Base-by-base conservation (phyloP, 1,284 basidiomycete genomes). In the Mycena sp. region DNA sequence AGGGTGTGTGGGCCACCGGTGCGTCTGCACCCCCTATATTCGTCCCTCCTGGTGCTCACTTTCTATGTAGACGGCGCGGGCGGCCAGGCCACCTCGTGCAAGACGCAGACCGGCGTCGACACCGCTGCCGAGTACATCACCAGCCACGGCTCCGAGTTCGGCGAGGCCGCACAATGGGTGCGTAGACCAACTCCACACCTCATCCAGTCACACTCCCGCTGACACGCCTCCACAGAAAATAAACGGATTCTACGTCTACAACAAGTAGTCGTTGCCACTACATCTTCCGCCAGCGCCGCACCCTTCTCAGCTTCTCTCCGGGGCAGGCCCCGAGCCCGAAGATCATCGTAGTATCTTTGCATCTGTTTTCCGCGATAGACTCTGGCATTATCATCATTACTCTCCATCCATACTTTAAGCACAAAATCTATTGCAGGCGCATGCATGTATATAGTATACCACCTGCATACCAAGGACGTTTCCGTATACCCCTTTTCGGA, bases 41-140 rank as follows among this genome's bases (percentile, higher is more conserved):
- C 38, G 12, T 21, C n/a, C 16, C 9, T 88, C 17, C 3, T 3
- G n/a, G 12, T 16, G 3, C 29, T 43, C 6, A n/a, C 16, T n/a
- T 38, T 14, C 11, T 9, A 28, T 11, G 40, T 29, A 54, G 72
- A 81, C 14, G 83, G 81, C 28, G 74, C 81, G 41, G 83, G 84
- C 4, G 87, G 87, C 28, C 85, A 87, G 74, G 76, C 76, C 9
- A 78, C 81, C 68, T 84, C 81, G 66, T 90, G 88, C 69, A 85
- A 86, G 23, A 72, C 79, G 58, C 75, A 75, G 61, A 89, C 87
- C 4, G 87, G 87, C 32, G 84, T 82, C 70, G 69, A 77, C 25
- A 83, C 82, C 16, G 89, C 87, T 68, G 72, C 78, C 43, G 81
- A 83, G 35, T 90, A 82, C 68, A 84, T 89, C 35, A 77, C 74